Evolutionary conservation across 1,284 basidiomycete genomes (phyloP), one percentile per base, ranked within the genome.

Genomic region (Ustilago tritici): DNA sequence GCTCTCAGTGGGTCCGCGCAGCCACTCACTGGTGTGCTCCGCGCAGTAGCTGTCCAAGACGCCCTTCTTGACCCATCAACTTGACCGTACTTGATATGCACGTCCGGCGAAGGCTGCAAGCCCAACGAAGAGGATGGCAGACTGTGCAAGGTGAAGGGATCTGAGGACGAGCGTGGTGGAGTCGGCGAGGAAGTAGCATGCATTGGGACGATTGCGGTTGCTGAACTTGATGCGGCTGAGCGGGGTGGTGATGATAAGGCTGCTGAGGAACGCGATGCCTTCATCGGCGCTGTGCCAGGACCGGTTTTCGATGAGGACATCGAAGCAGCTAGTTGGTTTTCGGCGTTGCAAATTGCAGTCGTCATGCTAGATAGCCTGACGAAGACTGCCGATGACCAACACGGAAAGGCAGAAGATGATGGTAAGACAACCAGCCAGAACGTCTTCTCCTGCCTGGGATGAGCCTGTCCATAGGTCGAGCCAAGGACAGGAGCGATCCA

Each of bases 31-130:
- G 52, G 34, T 10, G 34, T 54, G 15, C 41, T 57, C 6, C 23
- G 34, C 31, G 49, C 10, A n/a, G 56, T 57, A 11, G 56, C 12
- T 4, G 40, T 35, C 50, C 59, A 61, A 15, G 59, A 53, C 43
- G 59, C 59, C 10, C 50, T 54, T 9, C 50, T 28, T 3, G 23
- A 2, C 11, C 15, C 49, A 19, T 52, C 35, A 4, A 31, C 8
- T 28, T 28, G 23, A 14, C 47, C 36, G 23, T 61, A 61, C 31
- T 54, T 61, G 5, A 28, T 7, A 15, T 50, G 49, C 3, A 50
- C 12, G 15, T 50, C 31, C 9, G 49, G 49, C 28, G 49, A 50
- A 31, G 28, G 23, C 15, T 34, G 49, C n/a, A 50, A 14, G 15
- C 35, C 56, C 40, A 56, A 31, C 6, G 54, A 14, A 9, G 35